Base-by-base conservation (phyloP, 768 basidiomycete genomes). In the Mycena epipterygia region DNA sequence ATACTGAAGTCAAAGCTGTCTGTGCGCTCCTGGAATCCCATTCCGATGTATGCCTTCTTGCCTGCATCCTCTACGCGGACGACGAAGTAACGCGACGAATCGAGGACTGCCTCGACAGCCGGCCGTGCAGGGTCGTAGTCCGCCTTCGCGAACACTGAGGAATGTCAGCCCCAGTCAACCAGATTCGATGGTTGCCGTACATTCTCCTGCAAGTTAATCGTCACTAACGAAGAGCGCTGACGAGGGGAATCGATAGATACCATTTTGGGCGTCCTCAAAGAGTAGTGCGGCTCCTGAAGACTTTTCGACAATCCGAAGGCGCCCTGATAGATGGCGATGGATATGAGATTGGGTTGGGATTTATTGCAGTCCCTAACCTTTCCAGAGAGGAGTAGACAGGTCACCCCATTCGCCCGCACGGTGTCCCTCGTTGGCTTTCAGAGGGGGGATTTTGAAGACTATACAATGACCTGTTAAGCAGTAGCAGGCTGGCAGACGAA, bases 41-140 rank as follows among this genome's bases (percentile, higher is more conserved):
- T 92, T 7, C 96, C 96, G 66, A 98, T 95, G 76, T 95, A 96
- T 2, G 97, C 96, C 78, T 94, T 93, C 79, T 88, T 91, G 25
- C 95, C 95, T 19, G 84, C 86, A 74, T 97, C 96, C 79, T 98
- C 96, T 3, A 98, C 93, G 62, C 95, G 88, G 46, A 98, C 85
- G 19, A 97, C 96, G 77, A 98, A 98, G 79, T 98, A 98, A 55
- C 96, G 90, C 14, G 96, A 97, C 1, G 95, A 97, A 79, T 98
- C 96, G 30, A 98, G 86, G 19, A 97, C 96, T n/a, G 95, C 93
- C 73, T 98, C 96, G n/a, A 98, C 94, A 32, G 89, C 91, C 6
- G 95, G 94, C 67, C 90, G 90, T 49, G 88, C 82, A 19, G 91
- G 86, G 76, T 94, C 92, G 77, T 98, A 98, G 49, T 89, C 89